Percentiles rank a stretch among this genome's conserved stretches.
These are phyloP conservation scores for Solanum chmielewskii DNA, from an alignment of 257 asterid genomes.

Conservation along the genomic window DNA sequence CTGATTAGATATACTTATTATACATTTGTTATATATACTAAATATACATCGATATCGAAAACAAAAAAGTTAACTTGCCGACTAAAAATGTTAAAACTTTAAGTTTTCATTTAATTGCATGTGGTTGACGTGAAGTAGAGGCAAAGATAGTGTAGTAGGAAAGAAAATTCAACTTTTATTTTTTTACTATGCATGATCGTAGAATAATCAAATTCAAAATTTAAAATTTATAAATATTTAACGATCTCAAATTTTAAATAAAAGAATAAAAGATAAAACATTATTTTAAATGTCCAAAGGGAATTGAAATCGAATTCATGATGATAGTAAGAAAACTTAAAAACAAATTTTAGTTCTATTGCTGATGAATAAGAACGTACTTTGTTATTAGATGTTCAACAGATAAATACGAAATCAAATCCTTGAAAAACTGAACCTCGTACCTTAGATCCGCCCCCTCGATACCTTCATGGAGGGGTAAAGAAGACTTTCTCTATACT, in stretches of 20 bases:
- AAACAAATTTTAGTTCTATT: background rate
- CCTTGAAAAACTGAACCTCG: background rate
- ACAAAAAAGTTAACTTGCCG: background rate
- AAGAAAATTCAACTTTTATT: background rate
- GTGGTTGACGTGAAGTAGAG: background rate
- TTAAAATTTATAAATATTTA: background rate
- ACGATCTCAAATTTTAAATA: background rate
- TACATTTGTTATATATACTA: background rate
- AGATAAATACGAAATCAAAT: background rate
- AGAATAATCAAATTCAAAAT: background rate
- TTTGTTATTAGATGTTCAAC: background rate
- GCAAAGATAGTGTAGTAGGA: background rate
- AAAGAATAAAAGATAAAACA: no score
- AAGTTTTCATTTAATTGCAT: background rate
- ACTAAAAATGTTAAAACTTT: background rate
- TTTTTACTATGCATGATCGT: background rate
- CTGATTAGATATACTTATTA: no score
- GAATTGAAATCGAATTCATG: background rate
- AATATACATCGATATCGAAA: background rate
- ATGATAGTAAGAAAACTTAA: background rate
- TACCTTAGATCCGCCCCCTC: background rate
- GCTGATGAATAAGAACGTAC: background rate
- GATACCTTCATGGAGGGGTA: constrained; percentile 19
- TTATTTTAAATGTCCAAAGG: background rate
- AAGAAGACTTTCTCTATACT: constrained; percentile 36